Evolutionary conservation across 2,329 filamentous ascomycete genomes (phyloP), one percentile per base, ranked within the genome.

Genomic region (Capronia americana): DNA sequence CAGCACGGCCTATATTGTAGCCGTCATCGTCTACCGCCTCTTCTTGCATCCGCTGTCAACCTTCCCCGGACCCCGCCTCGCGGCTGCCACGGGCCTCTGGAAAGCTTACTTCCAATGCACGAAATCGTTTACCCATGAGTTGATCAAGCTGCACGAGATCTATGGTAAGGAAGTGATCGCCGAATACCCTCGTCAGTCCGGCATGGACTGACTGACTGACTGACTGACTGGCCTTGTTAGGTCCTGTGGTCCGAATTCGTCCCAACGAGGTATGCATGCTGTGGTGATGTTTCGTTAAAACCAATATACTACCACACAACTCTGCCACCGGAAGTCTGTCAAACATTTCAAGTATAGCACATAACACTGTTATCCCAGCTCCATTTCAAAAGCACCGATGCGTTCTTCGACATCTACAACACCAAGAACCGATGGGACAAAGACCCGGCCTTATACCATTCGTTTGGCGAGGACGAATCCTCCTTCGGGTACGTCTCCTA

Each of bases 61-160:
- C 20, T 50, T 71, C 6, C 69, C 69, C 1, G 69, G 69, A 4
- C 69, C 69, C 6, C 66, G 61, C 20, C 53, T 68, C 51, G 69
- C 69, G n/a, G 68, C 69, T 11, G 6, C 66, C 5, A 66, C 67
- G 17, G 57, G 59, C 51, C 46, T 63, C 30, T 68, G 70, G 88
- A 87, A 53, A 24, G 69, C 64, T 55, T 71, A 70, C 67, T 68
- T 66, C 65, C 74, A 77, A 61, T 71, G 75, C 23, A 65, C 75
- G 17, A 76, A 76, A 26, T 72, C 73, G 65, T 79, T 76, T 64
- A 69, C 74, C n/a, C 78, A 75, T 63, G 72, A 77, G 64, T 74
- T 79, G 32, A 67, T 76, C 23, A 71, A 77, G 44, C 66, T 79
- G 59, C 78, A 79, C 63, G 65, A 74, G 44, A 44, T 71, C 73